These are phyloP conservation scores for Tricladium varicosporioides DNA, from an alignment of 2,329 filamentous ascomycete species.

Conservation along the genomic window DNA sequence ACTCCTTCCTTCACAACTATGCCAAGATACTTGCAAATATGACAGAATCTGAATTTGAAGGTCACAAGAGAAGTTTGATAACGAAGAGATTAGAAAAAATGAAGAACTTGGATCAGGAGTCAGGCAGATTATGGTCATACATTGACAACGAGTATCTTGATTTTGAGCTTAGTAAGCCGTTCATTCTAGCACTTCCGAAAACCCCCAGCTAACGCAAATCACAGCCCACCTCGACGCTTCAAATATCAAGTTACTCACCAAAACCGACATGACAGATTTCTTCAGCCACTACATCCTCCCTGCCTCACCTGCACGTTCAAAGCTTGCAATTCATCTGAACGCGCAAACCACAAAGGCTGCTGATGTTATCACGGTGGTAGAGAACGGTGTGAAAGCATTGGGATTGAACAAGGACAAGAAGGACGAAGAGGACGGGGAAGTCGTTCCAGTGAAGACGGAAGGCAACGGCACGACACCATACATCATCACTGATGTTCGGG, in stretches of 20 bases:
- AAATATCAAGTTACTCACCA: constrained; percentile 70
- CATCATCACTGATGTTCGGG: constrained; percentile 73
- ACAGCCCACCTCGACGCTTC: constrained; percentile 62
- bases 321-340: constrained; percentile 78
- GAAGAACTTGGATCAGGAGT: constrained; percentile 89
- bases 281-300: constrained; percentile 75
- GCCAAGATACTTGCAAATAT: constrained; percentile 68
- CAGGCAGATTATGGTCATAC: constrained; percentile 77
- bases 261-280: constrained; percentile 77
- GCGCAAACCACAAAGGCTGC: constrained; percentile 62
- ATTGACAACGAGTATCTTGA: constrained; percentile 85
- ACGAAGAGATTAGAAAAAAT: constrained; percentile 85
- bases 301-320: constrained; percentile 70
- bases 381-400: constrained; percentile 35
- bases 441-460: constrained; percentile 18
- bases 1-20: constrained; percentile 74
- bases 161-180: constrained; percentile 73
- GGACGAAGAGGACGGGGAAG: constrained; percentile 23
- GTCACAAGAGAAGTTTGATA: constrained; percentile 85
- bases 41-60: constrained; percentile 81
- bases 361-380: constrained; percentile 35
- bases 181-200: not conserved
- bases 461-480: constrained; percentile 52
- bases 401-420: constrained; percentile 33
- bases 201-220: constrained; percentile 8